Evolutionary conservation across 768 basidiomycete genomes (phyloP), one percentile per base, ranked within the genome.

Genomic region (Tephrocybe sp.): DNA sequence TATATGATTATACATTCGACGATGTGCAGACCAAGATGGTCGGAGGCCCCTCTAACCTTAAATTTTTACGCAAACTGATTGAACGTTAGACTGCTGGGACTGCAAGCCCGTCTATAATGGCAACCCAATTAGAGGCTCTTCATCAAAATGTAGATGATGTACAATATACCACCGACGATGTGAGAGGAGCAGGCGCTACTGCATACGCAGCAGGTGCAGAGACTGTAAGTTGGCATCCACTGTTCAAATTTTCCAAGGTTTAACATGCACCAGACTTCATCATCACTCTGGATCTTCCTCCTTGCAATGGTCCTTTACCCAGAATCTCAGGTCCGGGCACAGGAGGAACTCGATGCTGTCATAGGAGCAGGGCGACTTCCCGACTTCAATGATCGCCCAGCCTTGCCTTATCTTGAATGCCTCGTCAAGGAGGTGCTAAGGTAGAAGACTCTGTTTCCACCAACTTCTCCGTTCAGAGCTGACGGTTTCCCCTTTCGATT

Each of bases 221-320:
- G 12, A 61, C 59, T n/a, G 59, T 56, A 36, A 23, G 51, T n/a
- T n/a, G n/a, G n/a, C n/a, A n/a, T n/a, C n/a, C n/a, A n/a, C n/a
- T n/a, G n/a, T n/a, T n/a, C n/a, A n/a, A n/a, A n/a, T n/a, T n/a
- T n/a, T n/a, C n/a, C n/a, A n/a, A n/a, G n/a, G n/a, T n/a, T n/a
- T n/a, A n/a, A n/a, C n/a, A n/a, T n/a, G n/a, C n/a, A 36, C n/a
- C 17, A 58, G 62, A 50, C 61, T 2, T 7, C 49, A 15, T 56
- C 59, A 6, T 50, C 50, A 1, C 41, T 58, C n/a, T 42, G 40
- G n/a, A 45, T 56, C 3, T 69, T 71, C 50, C 24, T 71, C 15
- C 51, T 68, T 2, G 65, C 63, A n/a, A 65, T 71, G 66, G 56
- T 60, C 8, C 52, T 65, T 9, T 51, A 69, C 42, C 70, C 69